Conservation (phyloP, 164 flowering plant species). For the Platanus orientalis region DNA sequence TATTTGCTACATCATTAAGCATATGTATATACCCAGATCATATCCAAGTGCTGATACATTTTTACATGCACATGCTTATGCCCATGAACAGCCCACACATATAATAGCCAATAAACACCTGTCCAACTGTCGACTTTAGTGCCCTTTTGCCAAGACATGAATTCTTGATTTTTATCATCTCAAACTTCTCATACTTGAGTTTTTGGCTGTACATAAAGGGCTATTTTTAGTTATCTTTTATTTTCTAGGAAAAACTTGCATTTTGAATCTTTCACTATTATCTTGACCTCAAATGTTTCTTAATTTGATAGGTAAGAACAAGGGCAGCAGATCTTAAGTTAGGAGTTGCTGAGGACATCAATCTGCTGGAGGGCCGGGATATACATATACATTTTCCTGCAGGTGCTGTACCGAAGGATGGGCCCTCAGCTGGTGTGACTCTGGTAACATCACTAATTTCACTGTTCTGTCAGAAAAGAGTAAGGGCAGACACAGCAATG, state of each 20-base stretch:
- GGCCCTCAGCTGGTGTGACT: slow-evolving; percentile 99
- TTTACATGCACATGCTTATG: too few species aligned
- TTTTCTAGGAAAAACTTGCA: neutral
- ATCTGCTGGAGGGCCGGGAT: slow-evolving; percentile 78
- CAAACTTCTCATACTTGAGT: neutral
- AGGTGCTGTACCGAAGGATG: slow-evolving; percentile 98
- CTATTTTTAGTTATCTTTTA: too few species aligned
- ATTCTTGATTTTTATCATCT: neutral
- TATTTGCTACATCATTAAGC: too few species aligned
- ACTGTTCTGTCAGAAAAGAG: slow-evolving; percentile 62
- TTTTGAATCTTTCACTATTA: neutral
- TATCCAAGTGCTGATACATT: too few species aligned
- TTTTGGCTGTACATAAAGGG: neutral
- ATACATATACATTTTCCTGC: slow-evolving; percentile 99
- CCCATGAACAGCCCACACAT: too few species aligned
- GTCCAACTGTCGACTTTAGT: neutral
- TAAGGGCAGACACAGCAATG: slow-evolving; percentile 98
- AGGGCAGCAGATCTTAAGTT: slow-evolving; percentile 75
- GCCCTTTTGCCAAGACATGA: neutral
- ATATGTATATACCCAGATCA: too few species aligned
- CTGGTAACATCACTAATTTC: slow-evolving; percentile 95
- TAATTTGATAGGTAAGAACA: slow-evolving; percentile 59
- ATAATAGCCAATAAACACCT: too few species aligned
- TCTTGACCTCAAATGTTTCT: neutral
- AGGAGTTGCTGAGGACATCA: slow-evolving; percentile 48